A percentile compares a stretch with the other conserved stretches of the same genome.
Conservation (phyloP, 805 yeast species). For the Starmera pachycereana region DNA sequence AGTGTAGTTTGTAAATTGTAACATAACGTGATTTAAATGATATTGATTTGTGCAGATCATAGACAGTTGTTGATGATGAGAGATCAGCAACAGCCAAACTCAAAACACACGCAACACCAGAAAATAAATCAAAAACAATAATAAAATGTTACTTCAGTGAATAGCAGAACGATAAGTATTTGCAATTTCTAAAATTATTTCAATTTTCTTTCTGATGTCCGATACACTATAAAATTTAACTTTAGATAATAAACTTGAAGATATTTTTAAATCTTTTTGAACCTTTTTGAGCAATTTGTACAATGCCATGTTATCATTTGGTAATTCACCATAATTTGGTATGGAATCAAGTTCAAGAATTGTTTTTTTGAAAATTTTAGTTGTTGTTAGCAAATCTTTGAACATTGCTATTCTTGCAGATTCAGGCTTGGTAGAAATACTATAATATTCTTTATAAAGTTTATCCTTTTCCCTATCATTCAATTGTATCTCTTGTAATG, state of each 20-base stretch:
- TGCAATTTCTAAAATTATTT: neutral
- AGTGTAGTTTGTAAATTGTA: too few relatives aligned
- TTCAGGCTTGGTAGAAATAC: constrained; percentile 8
- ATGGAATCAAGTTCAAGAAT: neutral
- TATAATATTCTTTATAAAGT: constrained; percentile 24
- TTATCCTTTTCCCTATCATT: constrained; percentile 28
- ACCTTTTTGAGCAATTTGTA: neutral
- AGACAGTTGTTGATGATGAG: too few relatives aligned
- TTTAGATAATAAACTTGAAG: neutral
- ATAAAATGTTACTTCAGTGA: too few relatives aligned
- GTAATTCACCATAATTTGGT: neutral
- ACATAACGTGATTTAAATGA: too few relatives aligned
- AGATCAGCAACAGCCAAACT: too few relatives aligned
- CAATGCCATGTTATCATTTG: neutral
- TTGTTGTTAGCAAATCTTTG: constrained; percentile 3
- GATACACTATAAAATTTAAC: neutral
- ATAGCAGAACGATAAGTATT: too few relatives aligned
- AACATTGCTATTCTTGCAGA: constrained; percentile 11
- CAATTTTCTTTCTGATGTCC: neutral
- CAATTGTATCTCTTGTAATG: constrained; percentile 16
- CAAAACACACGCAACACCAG: too few relatives aligned
- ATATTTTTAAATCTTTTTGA: neutral
- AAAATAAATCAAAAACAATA: too few relatives aligned
- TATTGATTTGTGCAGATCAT: too few relatives aligned
- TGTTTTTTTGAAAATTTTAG: constrained; percentile 14